phyloP scores from a whole-genome alignment of 345 rosid genomes.

The Hibiscus syriacus region DNA sequence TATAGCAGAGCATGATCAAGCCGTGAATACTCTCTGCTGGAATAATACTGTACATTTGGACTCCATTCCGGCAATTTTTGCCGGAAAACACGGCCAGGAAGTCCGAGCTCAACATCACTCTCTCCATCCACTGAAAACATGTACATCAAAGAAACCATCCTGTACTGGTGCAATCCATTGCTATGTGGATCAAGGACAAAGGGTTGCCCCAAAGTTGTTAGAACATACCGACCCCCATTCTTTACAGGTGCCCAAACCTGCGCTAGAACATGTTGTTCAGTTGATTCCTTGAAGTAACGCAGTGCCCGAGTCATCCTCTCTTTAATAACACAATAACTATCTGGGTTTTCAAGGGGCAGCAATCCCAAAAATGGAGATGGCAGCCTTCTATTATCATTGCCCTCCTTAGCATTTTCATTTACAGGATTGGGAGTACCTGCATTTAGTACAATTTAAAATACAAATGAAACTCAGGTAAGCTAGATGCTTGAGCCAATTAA shows the following conservation, averaged over 20 bases:
- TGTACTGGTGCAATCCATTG: conserved; percentile 71
- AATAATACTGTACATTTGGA: conserved; percentile 87
- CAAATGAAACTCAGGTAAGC: background rate
- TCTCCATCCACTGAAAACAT: conserved; percentile 72
- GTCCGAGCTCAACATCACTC: conserved; percentile 66
- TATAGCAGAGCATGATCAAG: conserved; percentile 66
- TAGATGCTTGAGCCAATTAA: background rate
- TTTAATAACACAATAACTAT: conserved; percentile 54
- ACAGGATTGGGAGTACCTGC: conserved; percentile 45
- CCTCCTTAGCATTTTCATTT: conserved; percentile 30
- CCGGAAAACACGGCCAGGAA: conserved; percentile 91
- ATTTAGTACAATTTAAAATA: conserved; percentile 14
- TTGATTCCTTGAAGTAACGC: conserved; percentile 68
- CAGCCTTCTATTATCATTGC: conserved; percentile 25
- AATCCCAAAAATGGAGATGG: conserved; percentile 45
- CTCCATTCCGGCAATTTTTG: conserved; percentile 90
- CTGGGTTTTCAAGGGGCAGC: conserved; percentile 52
- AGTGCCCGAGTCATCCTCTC: conserved; percentile 89
- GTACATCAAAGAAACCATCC: conserved; percentile 75
- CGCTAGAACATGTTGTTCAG: conserved; percentile 76
- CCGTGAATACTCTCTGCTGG: conserved; percentile 67
- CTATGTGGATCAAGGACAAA: conserved; percentile 71
- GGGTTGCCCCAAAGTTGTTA: conserved; percentile 88
- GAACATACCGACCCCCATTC: conserved; percentile 45
- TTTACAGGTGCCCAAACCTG: conserved; percentile 93